A percentile compares a stretch with the other conserved stretches of the same genome.
These are phyloP conservation scores for Cardamine chenopodiifolia DNA, from an alignment of 345 rosid species.

Conservation along the genomic window DNA sequence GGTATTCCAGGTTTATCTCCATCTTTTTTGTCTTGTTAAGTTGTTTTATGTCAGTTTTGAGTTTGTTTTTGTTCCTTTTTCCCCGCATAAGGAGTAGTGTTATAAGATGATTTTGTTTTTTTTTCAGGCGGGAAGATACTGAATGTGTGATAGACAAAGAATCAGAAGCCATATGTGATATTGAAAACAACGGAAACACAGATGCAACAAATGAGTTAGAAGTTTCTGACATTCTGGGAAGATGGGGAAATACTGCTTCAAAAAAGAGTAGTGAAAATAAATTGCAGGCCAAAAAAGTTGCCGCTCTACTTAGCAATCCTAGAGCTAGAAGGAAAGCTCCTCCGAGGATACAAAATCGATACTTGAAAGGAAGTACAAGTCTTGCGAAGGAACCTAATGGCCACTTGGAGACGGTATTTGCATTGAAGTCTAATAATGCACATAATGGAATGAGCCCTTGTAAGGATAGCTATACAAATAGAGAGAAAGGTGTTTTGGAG, in stretches of 20 bases:
- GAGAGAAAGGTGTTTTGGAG: slow-evolving; percentile 33
- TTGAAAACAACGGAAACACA: slow-evolving; percentile 11
- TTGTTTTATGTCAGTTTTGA: slow-evolving; percentile 1
- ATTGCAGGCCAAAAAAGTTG: slow-evolving; percentile 36
- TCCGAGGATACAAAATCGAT: neutral
- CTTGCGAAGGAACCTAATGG: neutral
- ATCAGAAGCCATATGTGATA: slow-evolving; percentile 28
- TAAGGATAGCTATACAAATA: slow-evolving; percentile 22
- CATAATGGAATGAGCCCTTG: slow-evolving; percentile 26
- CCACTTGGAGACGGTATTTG: slow-evolving; percentile 10
- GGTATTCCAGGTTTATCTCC: slow-evolving; percentile 66
- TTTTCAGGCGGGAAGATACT: slow-evolving; percentile 29
- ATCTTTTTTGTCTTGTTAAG: neutral
- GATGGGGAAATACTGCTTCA: slow-evolving; percentile 11
- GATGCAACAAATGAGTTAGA: slow-evolving; percentile 20
- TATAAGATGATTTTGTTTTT: neutral
- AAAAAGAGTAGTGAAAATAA: slow-evolving; percentile 11
- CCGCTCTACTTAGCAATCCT: slow-evolving; percentile 19
- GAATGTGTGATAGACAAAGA: slow-evolving; percentile 39
- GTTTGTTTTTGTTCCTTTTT: slow-evolving; percentile 4
- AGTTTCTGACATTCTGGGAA: neutral
- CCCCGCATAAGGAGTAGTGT: neutral
- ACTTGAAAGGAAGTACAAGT: slow-evolving; percentile 21
- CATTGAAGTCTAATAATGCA: slow-evolving; percentile 17
- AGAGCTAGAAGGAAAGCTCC: slow-evolving; percentile 16